Evolutionary conservation across 768 basidiomycete species (phyloP).

Genomic region (Nevesoporus exiguus): DNA sequence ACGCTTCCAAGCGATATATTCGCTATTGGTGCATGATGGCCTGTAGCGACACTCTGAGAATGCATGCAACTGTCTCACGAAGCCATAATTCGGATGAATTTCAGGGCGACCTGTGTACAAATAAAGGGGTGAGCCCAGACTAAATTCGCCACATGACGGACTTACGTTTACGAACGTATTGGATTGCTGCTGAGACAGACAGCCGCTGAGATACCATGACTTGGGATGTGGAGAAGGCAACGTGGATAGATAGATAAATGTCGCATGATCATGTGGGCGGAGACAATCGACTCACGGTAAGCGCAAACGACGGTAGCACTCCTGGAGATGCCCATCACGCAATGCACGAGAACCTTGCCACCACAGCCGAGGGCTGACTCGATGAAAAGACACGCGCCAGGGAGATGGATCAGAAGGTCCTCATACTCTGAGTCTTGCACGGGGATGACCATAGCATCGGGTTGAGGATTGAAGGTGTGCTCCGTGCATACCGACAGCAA

Average conservation of each 20-base stretch:
- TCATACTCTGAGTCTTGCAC: constrained; percentile 49
- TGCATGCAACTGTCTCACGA: constrained; percentile 55
- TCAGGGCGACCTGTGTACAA: constrained; percentile 35
- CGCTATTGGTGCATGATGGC: constrained; percentile 38
- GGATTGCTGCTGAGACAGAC: constrained; percentile 42
- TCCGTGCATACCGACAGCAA: constrained; percentile 57
- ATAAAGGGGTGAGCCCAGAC: constrained; percentile 10
- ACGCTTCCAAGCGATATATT: constrained; percentile 59
- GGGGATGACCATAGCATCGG: constrained; percentile 32
- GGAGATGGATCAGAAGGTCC: constrained; percentile 63
- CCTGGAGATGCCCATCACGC: constrained; percentile 69
- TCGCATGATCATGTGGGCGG: neutral
- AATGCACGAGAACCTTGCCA: constrained; percentile 67
- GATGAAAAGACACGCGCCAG: constrained; percentile 58
- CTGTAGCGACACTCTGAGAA: constrained; percentile 51
- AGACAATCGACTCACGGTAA: constrained; percentile 40
- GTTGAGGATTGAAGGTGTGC: constrained; percentile 40
- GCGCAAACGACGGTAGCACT: constrained; percentile 60
- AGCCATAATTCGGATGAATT: constrained; percentile 44
- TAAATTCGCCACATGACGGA: neutral
- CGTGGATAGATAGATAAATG: constrained; percentile 1
- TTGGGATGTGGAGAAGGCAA: constrained; percentile 16
- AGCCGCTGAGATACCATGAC: constrained; percentile 50
- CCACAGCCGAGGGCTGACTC: constrained; percentile 48
- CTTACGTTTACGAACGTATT: constrained; percentile 49